A percentile compares a stretch with the other conserved stretches of the same genome.
These are phyloP conservation scores for Sarocladiaceae sp. DNA, from an alignment of 2,329 filamentous ascomycete species.

Conservation along the genomic window DNA sequence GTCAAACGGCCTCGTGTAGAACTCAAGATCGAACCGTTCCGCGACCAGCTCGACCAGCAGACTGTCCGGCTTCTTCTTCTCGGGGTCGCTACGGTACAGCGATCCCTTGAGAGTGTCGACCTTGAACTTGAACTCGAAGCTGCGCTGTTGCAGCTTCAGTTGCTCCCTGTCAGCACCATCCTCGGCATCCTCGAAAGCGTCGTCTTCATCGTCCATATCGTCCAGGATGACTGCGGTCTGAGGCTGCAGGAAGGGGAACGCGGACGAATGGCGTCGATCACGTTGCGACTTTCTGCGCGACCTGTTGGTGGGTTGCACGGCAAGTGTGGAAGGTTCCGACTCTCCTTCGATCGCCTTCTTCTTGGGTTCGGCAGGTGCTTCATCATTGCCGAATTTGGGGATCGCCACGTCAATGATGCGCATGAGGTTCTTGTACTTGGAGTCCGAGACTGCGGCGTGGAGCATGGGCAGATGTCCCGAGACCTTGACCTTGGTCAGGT, in stretches of 20 bases:
- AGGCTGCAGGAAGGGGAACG: conserved; percentile 68
- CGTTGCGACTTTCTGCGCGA: conserved; percentile 39
- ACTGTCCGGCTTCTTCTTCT: conserved; percentile 70
- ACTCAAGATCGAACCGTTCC: conserved; percentile 80
- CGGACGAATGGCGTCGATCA: conserved; percentile 60
- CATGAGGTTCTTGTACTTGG: conserved; percentile 97
- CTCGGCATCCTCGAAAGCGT: conserved; percentile 63
- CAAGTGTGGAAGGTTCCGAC: not conserved
- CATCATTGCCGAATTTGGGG: conserved; percentile 64
- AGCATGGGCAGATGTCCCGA: conserved; percentile 89
- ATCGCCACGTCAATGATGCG: conserved; percentile 92
- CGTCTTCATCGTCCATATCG: conserved; percentile 64
- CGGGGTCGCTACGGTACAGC: conserved; percentile 79
- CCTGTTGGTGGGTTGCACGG: conserved; percentile 29
- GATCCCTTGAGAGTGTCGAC: conserved; percentile 94
- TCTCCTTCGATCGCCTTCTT: not conserved
- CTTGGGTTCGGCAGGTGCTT: not conserved
- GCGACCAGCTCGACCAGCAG: conserved; percentile 89
- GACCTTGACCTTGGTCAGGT: conserved; percentile 85
- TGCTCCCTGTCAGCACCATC: conserved; percentile 52
- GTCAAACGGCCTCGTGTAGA: conserved; percentile 84
- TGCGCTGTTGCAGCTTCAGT: conserved; percentile 77
- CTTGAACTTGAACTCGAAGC: conserved; percentile 94
- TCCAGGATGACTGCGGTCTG: conserved; percentile 77
- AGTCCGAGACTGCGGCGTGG: conserved; percentile 87